These are phyloP conservation scores for Pestalotiopsis sp. DNA, from an alignment of 2,329 filamentous ascomycete genomes.

Conservation along the genomic window DNA sequence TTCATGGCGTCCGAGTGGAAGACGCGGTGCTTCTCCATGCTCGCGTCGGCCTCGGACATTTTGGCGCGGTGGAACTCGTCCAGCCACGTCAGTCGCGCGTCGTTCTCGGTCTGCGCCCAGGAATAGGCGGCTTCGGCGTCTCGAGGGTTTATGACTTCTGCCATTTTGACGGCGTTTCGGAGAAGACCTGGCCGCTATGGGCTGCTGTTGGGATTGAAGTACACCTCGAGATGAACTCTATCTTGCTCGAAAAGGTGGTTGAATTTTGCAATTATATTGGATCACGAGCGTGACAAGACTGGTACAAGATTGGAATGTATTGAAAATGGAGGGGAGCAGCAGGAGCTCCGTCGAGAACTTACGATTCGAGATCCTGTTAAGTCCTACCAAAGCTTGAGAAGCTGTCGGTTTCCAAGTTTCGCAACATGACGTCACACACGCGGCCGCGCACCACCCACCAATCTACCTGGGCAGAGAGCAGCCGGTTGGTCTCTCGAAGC, in stretches of 20 bases:
- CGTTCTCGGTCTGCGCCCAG: slow-evolving; percentile 2
- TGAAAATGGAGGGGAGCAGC: background rate
- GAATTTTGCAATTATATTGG: no score
- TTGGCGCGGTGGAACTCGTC: background rate
- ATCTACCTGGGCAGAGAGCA: background rate
- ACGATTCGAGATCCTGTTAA: background rate
- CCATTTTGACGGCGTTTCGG: background rate
- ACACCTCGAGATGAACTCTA: no score
- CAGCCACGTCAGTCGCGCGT: slow-evolving; percentile 3
- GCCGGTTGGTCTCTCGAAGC: background rate
- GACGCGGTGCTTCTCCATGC: background rate
- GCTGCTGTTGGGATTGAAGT: no score
- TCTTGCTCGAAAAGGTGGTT: no score
- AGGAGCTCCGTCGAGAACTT: background rate
- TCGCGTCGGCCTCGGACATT: slow-evolving; percentile 6
- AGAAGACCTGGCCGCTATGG: background rate
- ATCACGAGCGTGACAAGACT: no score
- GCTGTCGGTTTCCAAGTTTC: background rate
- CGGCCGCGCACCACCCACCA: background rate
- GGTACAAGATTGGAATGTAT: no score
- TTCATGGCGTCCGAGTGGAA: slow-evolving; percentile 11
- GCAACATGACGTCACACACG: background rate
- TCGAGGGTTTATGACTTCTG: background rate
- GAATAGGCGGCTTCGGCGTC: background rate
- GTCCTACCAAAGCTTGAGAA: background rate